Base-by-base conservation (phyloP, 2,329 filamentous ascomycete species). In the Fusarium compactum region DNA sequence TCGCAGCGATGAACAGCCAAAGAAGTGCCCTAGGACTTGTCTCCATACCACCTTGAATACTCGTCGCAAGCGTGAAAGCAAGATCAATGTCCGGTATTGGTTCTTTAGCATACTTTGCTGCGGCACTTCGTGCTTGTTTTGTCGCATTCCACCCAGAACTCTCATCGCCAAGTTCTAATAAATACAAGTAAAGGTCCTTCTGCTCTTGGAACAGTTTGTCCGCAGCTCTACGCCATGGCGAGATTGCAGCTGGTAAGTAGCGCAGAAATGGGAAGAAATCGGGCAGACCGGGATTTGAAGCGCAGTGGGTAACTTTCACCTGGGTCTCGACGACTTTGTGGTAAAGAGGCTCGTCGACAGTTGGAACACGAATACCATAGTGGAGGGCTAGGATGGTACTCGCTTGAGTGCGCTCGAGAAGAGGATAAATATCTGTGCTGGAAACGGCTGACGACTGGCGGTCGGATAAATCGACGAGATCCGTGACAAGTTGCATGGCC, bases 391-490 rank as follows among this genome's bases (percentile, higher is more conserved):
- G 24, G 27, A 46, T 46, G 9, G 11, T 4, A 7, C 44, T 46
- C 2, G 44, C 3, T 6, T 46, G 44, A 18, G 44, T 46, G 2
- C 44, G 44, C 15, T 46, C 44, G 8, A 46, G 44, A 4, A 46
- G 5, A n/a, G 44, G 44, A 4, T 46, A 46, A 18, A 46, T 9
- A 8, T 46, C 22, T 46, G 44, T 6, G 6, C 24, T 24, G 24
- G 20, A 18, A 4, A 46, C 25, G 3, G 8, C 2, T 16, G 14
- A 18, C 0, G 44, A 25, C 4, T 46, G 6, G 24, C 3, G 1
- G 4, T 29, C 9, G 2, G 22, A 27, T n/a, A 46, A n/a, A 2
- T 46, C 1, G 24, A 46, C 0, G 0, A 46, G 44, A 6, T 46
- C 44, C 1, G 2, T 27, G 16, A 18, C 4, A 0, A 46, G 44